Percentiles rank a stretch among this genome's conserved stretches.
These are phyloP conservation scores for Xylaria sp. DNA, from an alignment of 2,329 filamentous ascomycete genomes.

Conservation along the genomic window DNA sequence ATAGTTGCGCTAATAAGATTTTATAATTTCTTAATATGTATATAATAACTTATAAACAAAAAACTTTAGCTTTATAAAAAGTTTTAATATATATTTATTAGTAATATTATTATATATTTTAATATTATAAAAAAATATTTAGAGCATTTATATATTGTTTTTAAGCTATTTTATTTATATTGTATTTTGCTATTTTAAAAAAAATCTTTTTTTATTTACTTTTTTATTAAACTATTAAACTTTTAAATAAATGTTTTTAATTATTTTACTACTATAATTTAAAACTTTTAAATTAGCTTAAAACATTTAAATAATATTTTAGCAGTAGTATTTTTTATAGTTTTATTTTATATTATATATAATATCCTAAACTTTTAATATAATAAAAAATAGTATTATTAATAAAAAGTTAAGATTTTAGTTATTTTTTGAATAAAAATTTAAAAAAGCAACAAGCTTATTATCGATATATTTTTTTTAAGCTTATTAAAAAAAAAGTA, in stretches of 20 bases:
- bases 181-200: neutral
- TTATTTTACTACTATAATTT: neutral
- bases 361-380: neutral
- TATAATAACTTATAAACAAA: too few species aligned
- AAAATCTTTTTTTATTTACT: neutral
- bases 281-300: neutral
- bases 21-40: too few species aligned
- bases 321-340: too few species aligned
- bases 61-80: too few species aligned
- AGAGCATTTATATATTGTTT: neutral
- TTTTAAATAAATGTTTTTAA: neutral
- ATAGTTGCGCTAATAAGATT: neutral
- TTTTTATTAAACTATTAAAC: neutral
- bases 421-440: neutral
- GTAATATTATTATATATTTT: neutral
- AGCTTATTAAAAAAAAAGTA: too few species aligned
- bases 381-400: too few species aligned
- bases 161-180: neutral
- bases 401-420: neutral
- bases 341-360: neutral
- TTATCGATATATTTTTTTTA: neutral
- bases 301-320: neutral
- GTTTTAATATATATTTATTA: neutral
- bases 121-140: neutral
- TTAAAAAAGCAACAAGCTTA: neutral